Base-by-base conservation (phyloP, 768 basidiomycete species). In the Mycena chlorophos region DNA sequence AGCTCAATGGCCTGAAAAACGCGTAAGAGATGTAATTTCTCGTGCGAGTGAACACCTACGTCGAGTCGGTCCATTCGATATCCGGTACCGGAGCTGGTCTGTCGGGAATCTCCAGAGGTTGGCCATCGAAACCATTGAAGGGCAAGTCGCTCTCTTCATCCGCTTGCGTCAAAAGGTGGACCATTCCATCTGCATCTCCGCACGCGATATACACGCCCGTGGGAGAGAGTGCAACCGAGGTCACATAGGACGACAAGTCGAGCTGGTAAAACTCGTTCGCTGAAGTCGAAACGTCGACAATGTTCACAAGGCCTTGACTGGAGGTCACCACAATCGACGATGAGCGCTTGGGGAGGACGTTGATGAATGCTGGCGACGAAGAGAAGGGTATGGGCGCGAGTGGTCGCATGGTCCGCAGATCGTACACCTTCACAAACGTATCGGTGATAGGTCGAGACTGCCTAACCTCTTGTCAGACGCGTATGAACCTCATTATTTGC, bases 151-250 rank as follows among this genome's bases (percentile, higher is more conserved):
- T 78, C 3, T 78, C 81, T 48, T 87, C 85, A 38, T 87, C 82
- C 12, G 79, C 80, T 51, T 90, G 88, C 47, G 88, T 84, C 65
- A 94, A 74, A 17, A 98, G 73, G 71, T 96, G 93, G 3, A 98
- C 80, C 4, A 78, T 75, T 17, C 95, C 94, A 39, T 91, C 87
- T 0, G 87, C 85, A 64, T 97, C 94, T 1, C 94, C 95, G 62
- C 95, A 94, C 1, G 92, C 94, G 66, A 98, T 78, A 65, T 93
- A 97, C n/a, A 89, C 85, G 30, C 90, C 93, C 3, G 88, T 88
- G 2, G 91, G 86, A 2, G 94, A 93, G 26, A 97, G 74, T 2
- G 94, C 86, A 54, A 86, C 78, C 28, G 91, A 86, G 4, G 85
- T 91, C 51, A 98, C 69, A 68, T 85, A 94, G 0, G 91, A 86